Conservation (phyloP, 352 stramenopile genomes). For the Globisporangium apiculatum region DNA sequence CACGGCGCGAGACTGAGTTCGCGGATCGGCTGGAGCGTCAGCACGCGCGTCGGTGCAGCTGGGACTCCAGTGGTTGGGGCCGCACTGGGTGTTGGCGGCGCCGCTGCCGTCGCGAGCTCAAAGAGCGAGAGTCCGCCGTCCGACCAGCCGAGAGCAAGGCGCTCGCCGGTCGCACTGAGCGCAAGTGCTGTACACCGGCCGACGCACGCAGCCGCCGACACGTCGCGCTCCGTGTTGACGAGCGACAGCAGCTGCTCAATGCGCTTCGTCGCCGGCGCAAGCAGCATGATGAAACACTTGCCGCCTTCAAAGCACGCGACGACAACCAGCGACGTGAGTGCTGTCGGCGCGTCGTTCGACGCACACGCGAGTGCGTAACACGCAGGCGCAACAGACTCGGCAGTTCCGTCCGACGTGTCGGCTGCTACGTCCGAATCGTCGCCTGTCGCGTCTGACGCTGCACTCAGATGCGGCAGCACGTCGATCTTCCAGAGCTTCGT, state of each 20-base stretch:
- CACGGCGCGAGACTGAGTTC: conserved; percentile 56
- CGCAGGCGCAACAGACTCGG: conserved; percentile 12
- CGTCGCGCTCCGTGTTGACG: conserved; percentile 50
- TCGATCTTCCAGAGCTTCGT: conserved; percentile 78
- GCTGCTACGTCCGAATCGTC: not conserved
- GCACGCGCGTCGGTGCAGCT: not conserved
- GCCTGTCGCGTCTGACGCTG: not conserved
- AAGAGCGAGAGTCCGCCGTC: conserved; percentile 70
- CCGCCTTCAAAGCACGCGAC: conserved; percentile 70
- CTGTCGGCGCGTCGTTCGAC: conserved; percentile 7
- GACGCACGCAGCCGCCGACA: conserved; percentile 14
- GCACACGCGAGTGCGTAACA: conserved; percentile 56
- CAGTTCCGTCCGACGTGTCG: conserved; percentile 1
- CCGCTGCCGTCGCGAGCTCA: conserved; percentile 16
- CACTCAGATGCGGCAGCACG: conserved; percentile 42
- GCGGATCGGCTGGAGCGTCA: conserved; percentile 49
- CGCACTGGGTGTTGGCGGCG: not conserved
- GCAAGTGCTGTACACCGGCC: conserved; percentile 39
- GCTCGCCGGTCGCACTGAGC: conserved; percentile 38
- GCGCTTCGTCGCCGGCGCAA: conserved; percentile 41
- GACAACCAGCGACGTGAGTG: conserved; percentile 33
- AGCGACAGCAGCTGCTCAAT: conserved; percentile 75
- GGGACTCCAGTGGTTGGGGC: not conserved
- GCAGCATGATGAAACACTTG: conserved; percentile 76
- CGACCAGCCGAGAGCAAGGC: conserved; percentile 64